Base-by-base conservation (phyloP, 2,329 filamentous ascomycete genomes). In the Colletotrichum sansevieriae region DNA sequence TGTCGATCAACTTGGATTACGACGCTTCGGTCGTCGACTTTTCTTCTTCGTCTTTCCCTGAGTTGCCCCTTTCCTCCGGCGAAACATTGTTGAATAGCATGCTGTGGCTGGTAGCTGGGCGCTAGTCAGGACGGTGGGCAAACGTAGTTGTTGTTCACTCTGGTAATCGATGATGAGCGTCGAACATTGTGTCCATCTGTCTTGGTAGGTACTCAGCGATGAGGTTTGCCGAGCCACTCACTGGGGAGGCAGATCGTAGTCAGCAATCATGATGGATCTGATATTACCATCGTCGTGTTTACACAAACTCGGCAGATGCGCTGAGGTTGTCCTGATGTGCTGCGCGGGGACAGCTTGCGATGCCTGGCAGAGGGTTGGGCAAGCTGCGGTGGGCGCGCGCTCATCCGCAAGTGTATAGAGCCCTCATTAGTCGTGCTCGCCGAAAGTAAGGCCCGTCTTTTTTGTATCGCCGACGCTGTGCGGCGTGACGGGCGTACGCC, bases 371-470 rank as follows among this genome's bases (percentile, higher is more conserved):
- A 29, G 7, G 29, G 29, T 29, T 29, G 29, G 29, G 29, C 7
- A 29, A 7, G 29, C 29, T 29, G 29, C 29, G 37, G 47, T 62
- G 11, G 46, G 39, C 57, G 29, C 57, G 43, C 43, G 29, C 29
- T 41, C 41, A 39, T 63, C 46, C 25, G 25, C 25, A 37, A 47
- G 37, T 55, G 25, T n/a, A 29, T 20, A 22, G 20, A 29, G 18
- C 37, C 55, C 52, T 57, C 52, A 51, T 52, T 44, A 63, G 37
- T 64, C 52, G 54, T 64, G 37, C 37, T 46, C 29, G 52, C 44
- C 46, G 43, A 57, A 49, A n/a, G 49, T 25, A 33, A 20, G n/a
- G 20, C 58, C 63, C 63, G 18, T 22, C 37, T 33, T 43, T 65
- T 47, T n/a, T 29, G 43, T 44, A 29, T 13, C 59, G 43, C 43